Base-by-base conservation (phyloP, 2,329 filamentous ascomycete genomes). In the Hypoxylon sp. region DNA sequence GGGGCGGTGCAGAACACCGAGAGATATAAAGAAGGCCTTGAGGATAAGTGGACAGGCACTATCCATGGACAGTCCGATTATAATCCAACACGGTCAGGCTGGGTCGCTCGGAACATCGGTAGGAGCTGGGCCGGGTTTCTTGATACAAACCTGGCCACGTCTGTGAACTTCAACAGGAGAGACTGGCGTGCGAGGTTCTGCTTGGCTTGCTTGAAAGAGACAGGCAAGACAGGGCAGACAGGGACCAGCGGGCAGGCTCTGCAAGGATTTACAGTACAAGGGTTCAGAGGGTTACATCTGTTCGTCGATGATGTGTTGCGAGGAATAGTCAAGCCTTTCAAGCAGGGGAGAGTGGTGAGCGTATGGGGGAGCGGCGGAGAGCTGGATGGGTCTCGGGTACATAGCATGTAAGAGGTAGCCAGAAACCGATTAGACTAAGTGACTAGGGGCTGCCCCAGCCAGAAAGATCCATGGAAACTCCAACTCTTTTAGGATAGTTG, bases 21-120 rank as follows among this genome's bases (percentile, higher is more conserved):
- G 80, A 81, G 81, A 83, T 84, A 86, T 85, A 86, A 85, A 81
- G 85, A 83, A 80, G 80, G 81, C 81, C 77, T 77, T 70, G 76
- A 77, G 77, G 77, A 76, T 74, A 79, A 31, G 29, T 31, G 29
- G 29, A 80, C 80, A 82, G 79, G 76, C 78, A 78, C 79, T 76
- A 80, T 79, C 80, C 79, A 78, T 78, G 79, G 74, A 76, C 71
- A 74, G 71, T 66, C 73, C 75, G 76, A 77, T 76, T 70, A 61
- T 64, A 74, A 76, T 76, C 77, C 79, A 82, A 80, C 79, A 83
- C 78, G 81, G 80, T 76, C 80, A 81, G 74, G 79, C 77, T 81
- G 80, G 82, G 81, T 78, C 80, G 81, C 77, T 82, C 82, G 83
- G 83, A 82, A 83, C 82, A 75, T 80, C 83, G 83, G 84, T 84